Conservation (phyloP, 176 grass and related monocot genomes). For the Oryza meyeriana region DNA sequence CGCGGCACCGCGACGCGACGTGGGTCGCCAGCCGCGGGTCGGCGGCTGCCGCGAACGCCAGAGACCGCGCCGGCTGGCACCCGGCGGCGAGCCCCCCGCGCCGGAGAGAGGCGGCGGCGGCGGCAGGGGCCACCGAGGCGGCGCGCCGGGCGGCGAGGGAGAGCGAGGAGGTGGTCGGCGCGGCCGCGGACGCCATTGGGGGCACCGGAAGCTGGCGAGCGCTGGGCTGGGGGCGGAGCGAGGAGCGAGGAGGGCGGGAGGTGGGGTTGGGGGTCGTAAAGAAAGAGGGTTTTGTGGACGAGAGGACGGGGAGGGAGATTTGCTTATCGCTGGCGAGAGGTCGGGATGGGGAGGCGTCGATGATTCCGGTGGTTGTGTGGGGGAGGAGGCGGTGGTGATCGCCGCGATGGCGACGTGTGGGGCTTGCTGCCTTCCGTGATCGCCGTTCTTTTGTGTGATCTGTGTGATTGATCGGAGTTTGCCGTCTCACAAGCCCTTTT, state of each 20-base stretch:
- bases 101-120: slow-evolving; percentile 20
- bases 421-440: slow-evolving; percentile 24
- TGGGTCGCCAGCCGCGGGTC: slow-evolving; percentile 45
- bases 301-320: slow-evolving; percentile 13
- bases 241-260: neutral
- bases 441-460: slow-evolving; percentile 25
- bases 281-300: slow-evolving; percentile 46
- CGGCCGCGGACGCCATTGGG: slow-evolving; percentile 43
- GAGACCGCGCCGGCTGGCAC: slow-evolving; percentile 42
- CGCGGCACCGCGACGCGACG: slow-evolving; percentile 49
- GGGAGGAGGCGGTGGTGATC: slow-evolving; percentile 37
- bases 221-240: neutral
- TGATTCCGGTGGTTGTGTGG: slow-evolving; percentile 17
- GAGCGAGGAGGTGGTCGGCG: slow-evolving; percentile 18
- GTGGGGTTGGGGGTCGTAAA: slow-evolving; percentile 29
- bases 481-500: too few relatives aligned
- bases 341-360: slow-evolving; percentile 26
- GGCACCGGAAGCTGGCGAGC: neutral
- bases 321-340: slow-evolving; percentile 65
- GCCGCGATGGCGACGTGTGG: slow-evolving; percentile 43
- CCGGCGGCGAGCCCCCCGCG: slow-evolving; percentile 34
- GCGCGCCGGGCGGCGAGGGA: slow-evolving; percentile 20
- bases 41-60: slow-evolving; percentile 37
- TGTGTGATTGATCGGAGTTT: slow-evolving; percentile 39
- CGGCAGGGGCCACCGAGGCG: neutral